Evolutionary conservation across 2,329 filamentous ascomycete species (phyloP).

Genomic region (Achaetomium macrosporum): DNA sequence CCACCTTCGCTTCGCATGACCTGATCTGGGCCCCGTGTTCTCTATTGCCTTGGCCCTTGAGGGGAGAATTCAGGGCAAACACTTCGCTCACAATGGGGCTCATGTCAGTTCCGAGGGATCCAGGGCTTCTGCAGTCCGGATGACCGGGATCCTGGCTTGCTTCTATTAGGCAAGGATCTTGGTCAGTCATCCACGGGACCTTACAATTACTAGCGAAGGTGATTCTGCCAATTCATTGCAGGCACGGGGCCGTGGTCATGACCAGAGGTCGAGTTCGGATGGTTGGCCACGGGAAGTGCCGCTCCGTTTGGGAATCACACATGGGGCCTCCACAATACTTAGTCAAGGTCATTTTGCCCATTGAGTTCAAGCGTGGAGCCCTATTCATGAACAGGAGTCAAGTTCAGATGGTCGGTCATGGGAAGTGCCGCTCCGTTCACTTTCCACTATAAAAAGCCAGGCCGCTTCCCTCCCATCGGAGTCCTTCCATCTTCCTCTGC

Average conservation of each 20-base stretch:
- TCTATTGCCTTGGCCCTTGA: not conserved
- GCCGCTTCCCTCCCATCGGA: not conserved
- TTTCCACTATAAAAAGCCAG: not conserved
- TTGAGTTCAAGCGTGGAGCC: not conserved
- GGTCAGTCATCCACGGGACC: too few species aligned
- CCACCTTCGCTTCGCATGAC: not conserved
- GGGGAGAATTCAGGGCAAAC: not conserved
- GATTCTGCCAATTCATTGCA: too few species aligned
- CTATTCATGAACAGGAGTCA: not conserved
- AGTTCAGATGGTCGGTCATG: not conserved
- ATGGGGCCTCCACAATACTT: not conserved
- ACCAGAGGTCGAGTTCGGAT: not conserved
- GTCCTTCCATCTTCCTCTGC: not conserved
- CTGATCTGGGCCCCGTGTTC: not conserved
- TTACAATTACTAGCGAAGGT: too few species aligned
- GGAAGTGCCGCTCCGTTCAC: not conserved
- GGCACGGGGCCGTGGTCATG: not conserved
- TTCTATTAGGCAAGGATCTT: too few species aligned
- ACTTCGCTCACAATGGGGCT: not conserved
- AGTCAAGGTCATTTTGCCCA: not conserved
- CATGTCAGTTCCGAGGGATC: not conserved
- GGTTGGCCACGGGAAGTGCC: not conserved
- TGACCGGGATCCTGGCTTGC: too few species aligned
- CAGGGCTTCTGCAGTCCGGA: not conserved
- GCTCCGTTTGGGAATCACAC: not conserved